phyloP scores from a whole-genome alignment of 192 early-diverging fungal species.

The Pilaira anomala region DNA sequence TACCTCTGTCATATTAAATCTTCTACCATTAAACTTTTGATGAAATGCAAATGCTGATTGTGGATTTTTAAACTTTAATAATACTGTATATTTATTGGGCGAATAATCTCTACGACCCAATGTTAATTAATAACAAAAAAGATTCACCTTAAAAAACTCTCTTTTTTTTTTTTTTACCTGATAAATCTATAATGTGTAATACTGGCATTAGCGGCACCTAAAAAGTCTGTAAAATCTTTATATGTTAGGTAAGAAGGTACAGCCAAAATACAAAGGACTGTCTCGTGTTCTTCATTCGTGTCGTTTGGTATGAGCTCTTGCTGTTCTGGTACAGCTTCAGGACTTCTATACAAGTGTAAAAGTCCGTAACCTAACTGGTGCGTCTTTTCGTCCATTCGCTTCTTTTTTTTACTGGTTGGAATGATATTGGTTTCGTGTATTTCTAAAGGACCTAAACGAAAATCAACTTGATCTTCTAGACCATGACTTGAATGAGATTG shows the following conservation, averaged over 20 bases:
- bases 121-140: too few relatives aligned
- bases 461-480: conserved; percentile 4
- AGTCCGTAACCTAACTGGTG: conserved; percentile 45
- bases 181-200: conserved; percentile 78
- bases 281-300: conserved; percentile 30
- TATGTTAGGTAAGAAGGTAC: conserved; percentile 89
- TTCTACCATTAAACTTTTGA: conserved; percentile 74
- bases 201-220: conserved; percentile 61
- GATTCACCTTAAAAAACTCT: too few relatives aligned
- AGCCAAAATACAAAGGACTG: conserved; percentile 71
- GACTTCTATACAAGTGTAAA: conserved; percentile 63
- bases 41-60: conserved; percentile 67
- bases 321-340: conserved; percentile 40
- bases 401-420: conserved; percentile 7
- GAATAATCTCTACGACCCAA: conserved; percentile 68
- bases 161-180: conserved; percentile 28
- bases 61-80: conserved; percentile 72
- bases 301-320: conserved; percentile 9
- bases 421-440: background rate
- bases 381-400: conserved; percentile 1
- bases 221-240: conserved; percentile 85
- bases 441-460: conserved; percentile 2
- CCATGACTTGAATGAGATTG: background rate
- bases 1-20: conserved; percentile 82
- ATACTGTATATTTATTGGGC: conserved; percentile 85